phyloP scores from a whole-genome alignment of 257 asterid genomes.

The Solanum okadae region DNA sequence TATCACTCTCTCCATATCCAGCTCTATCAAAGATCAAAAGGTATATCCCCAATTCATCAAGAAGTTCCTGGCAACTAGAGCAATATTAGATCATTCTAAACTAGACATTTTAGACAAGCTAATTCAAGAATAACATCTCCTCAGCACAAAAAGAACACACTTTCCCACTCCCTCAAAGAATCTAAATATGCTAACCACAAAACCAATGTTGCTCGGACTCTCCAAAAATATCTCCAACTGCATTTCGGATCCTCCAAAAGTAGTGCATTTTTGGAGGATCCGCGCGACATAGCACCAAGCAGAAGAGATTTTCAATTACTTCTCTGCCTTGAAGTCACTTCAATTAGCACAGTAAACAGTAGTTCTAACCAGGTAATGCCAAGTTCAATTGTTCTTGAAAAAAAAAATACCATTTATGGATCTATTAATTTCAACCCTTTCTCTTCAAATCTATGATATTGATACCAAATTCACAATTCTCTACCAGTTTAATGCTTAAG shows the following conservation, averaged over 20 bases:
- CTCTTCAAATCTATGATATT: not conserved
- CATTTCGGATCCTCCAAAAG: not conserved
- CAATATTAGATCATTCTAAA: conserved; percentile 16
- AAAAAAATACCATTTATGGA: not conserved
- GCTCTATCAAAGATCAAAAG: conserved; percentile 70
- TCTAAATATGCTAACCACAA: not conserved
- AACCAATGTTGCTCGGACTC: not conserved
- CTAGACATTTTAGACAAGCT: not conserved
- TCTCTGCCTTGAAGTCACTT: not conserved
- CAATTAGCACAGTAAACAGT: not conserved
- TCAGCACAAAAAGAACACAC: not conserved
- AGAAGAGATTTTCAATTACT: not conserved
- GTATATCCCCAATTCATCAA: conserved; percentile 58
- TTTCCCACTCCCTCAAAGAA: not conserved
- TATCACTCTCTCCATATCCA: conserved; percentile 95
- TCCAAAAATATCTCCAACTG: not conserved
- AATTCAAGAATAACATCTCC: not conserved
- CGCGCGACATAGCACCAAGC: not conserved
- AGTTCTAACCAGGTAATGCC: not conserved
- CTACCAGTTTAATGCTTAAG: not conserved
- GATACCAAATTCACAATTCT: not conserved
- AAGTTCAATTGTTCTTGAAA: not conserved
- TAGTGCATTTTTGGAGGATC: not conserved
- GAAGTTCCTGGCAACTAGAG: conserved; percentile 45
- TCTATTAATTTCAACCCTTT: not conserved